phyloP scores from a whole-genome alignment of 2,329 filamentous ascomycete species.

The Pezicula radicicola region DNA sequence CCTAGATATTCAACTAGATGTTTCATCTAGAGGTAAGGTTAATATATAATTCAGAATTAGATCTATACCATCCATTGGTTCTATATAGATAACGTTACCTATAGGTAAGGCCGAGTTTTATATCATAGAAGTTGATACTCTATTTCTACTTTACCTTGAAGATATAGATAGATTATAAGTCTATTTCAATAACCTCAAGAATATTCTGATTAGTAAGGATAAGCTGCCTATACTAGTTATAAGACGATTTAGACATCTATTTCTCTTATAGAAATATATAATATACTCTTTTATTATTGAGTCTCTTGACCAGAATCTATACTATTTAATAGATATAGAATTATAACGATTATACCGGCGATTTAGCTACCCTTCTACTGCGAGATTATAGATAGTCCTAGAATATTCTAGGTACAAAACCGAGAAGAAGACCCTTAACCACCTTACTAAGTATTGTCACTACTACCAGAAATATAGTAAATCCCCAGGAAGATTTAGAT shows the following conservation, averaged over 20 bases:
- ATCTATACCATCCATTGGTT: too few species aligned
- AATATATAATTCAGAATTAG: too few species aligned
- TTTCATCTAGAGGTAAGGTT: too few species aligned
- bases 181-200: too few species aligned
- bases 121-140: too few species aligned
- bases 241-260: neutral
- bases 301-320: neutral
- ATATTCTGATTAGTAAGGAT: too few species aligned
- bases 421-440: neutral
- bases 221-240: neutral
- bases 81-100: too few species aligned
- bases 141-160: too few species aligned
- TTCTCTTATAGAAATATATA: constrained; percentile 1
- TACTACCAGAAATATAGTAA: neutral
- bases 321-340: too few species aligned
- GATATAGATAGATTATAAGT: too few species aligned
- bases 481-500: constrained; percentile 2
- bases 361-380: neutral
- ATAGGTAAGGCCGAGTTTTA: too few species aligned
- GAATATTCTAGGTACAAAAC: neutral
- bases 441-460: neutral
- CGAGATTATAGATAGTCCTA: neutral
- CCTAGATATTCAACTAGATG: too few species aligned
- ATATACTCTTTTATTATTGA: neutral
- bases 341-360: constrained; percentile 1